Base-by-base conservation (phyloP, 352 stramenopile species). In the Phytophthora citricola region DNA sequence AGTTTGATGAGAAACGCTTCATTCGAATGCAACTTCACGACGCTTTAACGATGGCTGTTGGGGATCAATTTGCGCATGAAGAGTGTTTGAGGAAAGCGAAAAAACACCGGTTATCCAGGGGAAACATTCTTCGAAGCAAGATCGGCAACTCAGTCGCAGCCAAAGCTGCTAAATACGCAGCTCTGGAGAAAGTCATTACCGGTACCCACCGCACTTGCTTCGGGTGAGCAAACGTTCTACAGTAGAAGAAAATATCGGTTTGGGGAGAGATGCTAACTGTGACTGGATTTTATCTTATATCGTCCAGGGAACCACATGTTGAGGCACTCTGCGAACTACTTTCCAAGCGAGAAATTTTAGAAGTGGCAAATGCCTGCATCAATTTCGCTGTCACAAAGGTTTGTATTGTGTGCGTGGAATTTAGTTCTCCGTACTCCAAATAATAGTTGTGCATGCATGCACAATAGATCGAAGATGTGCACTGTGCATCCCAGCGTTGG, bases 401-500 rank as follows among this genome's bases (percentile, higher is more conserved):
- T 38, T 43, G 59, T 15, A n/a, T 48, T 41, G 17, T 3, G 24
- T 29, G 17, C 11, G 4, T 55, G 27, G 9, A 34, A 7, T 15
- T 51, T 20, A 11, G 17, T 31, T 41, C 1, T 55, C 31, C 1
- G 7, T 17, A 31, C 22, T 39, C 34, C 46, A 17, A 51, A n/a
- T 48, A 32, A 27, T 45, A 5, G 15, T 2, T 15, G 26, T 38
- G n/a, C 9, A 50, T 50, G 36, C n/a, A 15, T 47, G n/a, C 29
- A 26, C n/a, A 22, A 36, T 44, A 93, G 75, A 76, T 96, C 15
- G 66, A 81, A 60, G 81, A 95, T 3, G 76, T 93, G 20, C 78
- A 39, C 48, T 90, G 27, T 96, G 89, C 44, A 68, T 94, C 7
- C 70, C 89, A 36, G 88, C 90, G 6, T 63, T 97, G 5, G 86